Percentiles rank a stretch among this genome's conserved stretches.
Evolutionary conservation across 1,284 basidiomycete species (phyloP).

Genomic region (Ustilago xerochloae): DNA sequence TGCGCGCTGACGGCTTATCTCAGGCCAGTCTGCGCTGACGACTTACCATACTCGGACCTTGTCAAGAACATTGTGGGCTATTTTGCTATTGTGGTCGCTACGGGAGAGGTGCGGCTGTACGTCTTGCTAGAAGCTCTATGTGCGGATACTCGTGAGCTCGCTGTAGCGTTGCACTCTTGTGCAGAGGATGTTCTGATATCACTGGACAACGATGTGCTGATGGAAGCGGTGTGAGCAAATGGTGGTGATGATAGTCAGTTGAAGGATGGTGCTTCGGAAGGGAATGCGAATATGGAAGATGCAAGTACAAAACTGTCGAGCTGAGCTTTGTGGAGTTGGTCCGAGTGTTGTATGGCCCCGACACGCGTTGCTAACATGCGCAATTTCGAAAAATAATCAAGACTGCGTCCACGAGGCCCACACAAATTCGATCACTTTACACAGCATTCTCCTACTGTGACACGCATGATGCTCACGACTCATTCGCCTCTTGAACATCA

Average conservation of each 20-base stretch:
- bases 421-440: slow-evolving; percentile 38
- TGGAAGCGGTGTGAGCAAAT: not conserved
- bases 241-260: not conserved
- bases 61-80: slow-evolving; percentile 79
- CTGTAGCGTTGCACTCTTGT: no score
- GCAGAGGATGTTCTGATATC: not conserved
- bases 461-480: not conserved
- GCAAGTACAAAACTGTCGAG: slow-evolving; percentile 10
- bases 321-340: slow-evolving; percentile 28
- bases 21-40: no score
- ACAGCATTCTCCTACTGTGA: not conserved
- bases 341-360: slow-evolving; percentile 41
- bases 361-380: slow-evolving; percentile 40
- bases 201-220: not conserved
- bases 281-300: slow-evolving; percentile 16
- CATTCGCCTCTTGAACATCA: no score
- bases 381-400: not conserved
- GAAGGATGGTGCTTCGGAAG: slow-evolving; percentile 3
- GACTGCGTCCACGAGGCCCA: not conserved
- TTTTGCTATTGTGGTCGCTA: not conserved
- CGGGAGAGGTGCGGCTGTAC: not conserved
- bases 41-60: slow-evolving; percentile 87
- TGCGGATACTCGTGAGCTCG: not conserved
- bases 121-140: not conserved
- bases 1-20: no score